Evolutionary conservation across 768 basidiomycete species (phyloP).

Genomic region (Termitomyces sp.): DNA sequence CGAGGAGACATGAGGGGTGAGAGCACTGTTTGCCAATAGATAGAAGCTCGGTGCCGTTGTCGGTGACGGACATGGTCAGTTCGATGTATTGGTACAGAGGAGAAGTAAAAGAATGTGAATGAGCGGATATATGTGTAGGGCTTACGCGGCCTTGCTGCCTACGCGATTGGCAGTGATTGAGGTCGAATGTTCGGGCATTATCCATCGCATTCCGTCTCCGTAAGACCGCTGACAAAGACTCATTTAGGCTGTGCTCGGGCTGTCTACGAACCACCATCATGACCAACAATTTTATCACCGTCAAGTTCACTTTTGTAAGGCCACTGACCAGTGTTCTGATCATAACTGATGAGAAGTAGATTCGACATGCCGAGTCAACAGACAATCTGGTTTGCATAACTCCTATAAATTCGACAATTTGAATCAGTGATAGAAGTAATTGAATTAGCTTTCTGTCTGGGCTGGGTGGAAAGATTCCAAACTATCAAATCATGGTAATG

Average conservation of each 20-base stretch:
- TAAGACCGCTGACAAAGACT: neutral
- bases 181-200: slow-evolving; percentile 3
- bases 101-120: slow-evolving; percentile 5
- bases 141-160: slow-evolving; percentile 20
- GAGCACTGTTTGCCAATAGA: slow-evolving; percentile 72
- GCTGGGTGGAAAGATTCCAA: slow-evolving; percentile 76
- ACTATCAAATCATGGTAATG: slow-evolving; percentile 69
- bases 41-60: slow-evolving; percentile 57
- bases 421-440: neutral
- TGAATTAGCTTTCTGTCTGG: slow-evolving; percentile 43
- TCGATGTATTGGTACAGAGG: slow-evolving; percentile 3
- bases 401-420: neutral
- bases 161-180: slow-evolving; percentile 5
- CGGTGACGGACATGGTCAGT: slow-evolving; percentile 18
- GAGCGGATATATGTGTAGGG: slow-evolving; percentile 2
- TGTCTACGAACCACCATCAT: neutral
- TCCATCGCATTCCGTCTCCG: neutral
- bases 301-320: slow-evolving; percentile 41
- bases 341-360: slow-evolving; percentile 31
- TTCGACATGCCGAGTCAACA: slow-evolving; percentile 75
- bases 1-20: slow-evolving; percentile 56
- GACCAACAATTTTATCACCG: slow-evolving; percentile 18
- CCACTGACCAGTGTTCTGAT: neutral
- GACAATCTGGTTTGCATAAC: slow-evolving; percentile 60
- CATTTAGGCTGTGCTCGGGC: neutral